A percentile compares a stretch with the other conserved stretches of the same genome.
Evolutionary conservation across 139 green algal genomes (phyloP).

Genomic region (Picocystis salinarum): DNA sequence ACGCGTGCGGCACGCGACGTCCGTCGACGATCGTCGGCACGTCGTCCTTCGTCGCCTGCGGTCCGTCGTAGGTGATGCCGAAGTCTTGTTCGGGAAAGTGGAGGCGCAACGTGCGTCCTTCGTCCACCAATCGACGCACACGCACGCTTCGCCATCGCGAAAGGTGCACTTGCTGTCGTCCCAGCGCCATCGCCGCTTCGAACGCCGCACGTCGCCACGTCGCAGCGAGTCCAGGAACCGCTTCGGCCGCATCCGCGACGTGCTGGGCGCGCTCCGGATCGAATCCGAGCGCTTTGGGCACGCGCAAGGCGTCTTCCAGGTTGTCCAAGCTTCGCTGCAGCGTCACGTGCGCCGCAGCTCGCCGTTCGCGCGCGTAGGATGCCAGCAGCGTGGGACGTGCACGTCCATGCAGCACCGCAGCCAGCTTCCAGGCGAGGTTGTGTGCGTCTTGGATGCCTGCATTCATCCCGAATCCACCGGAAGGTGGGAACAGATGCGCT

Average conservation of each 20-base stretch:
- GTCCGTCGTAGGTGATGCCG: slow-evolving; percentile 47
- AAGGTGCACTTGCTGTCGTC: slow-evolving; percentile 3
- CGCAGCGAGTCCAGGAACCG: slow-evolving; percentile 1
- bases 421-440: slow-evolving; percentile 90
- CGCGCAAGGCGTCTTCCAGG: slow-evolving; percentile 56
- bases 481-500: slow-evolving; percentile 73
- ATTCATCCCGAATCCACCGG: slow-evolving; percentile 94
- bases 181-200: not conserved
- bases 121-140: slow-evolving; percentile 30
- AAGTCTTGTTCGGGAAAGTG: slow-evolving; percentile 82
- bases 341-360: slow-evolving; percentile 53
- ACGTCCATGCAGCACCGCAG: slow-evolving; percentile 30
- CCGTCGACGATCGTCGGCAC: too few species aligned
- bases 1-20: too few species aligned
- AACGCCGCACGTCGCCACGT: slow-evolving; percentile 9
- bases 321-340: slow-evolving; percentile 66
- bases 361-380: slow-evolving; percentile 56
- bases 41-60: too few species aligned
- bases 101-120: slow-evolving; percentile 55
- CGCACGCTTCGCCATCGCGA: slow-evolving; percentile 8
- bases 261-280: slow-evolving; percentile 25
- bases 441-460: slow-evolving; percentile 84
- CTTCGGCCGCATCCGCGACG: slow-evolving; percentile 10
- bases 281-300: slow-evolving; percentile 61
- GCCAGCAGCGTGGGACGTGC: slow-evolving; percentile 27